Evolutionary conservation across 2,329 filamentous ascomycete species (phyloP).

Genomic region (Penicillium sp.): DNA sequence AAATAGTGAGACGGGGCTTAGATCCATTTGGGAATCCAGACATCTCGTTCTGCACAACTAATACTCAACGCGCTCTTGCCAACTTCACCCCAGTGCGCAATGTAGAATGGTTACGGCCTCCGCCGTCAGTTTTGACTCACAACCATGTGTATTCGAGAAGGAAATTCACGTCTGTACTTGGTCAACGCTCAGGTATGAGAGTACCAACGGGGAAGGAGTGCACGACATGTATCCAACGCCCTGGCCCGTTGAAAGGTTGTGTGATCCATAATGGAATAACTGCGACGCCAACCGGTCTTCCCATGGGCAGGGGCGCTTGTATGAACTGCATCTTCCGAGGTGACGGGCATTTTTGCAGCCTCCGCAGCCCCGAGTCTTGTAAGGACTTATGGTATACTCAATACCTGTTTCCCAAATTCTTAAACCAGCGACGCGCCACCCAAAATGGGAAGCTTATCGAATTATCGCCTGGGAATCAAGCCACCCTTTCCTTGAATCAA

Average conservation of each 20-base stretch:
- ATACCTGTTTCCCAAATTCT: background rate
- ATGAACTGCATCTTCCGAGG: background rate
- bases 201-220: background rate
- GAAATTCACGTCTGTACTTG: background rate
- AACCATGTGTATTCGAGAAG: background rate
- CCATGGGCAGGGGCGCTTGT: background rate
- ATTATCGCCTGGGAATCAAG: background rate
- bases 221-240: fast-evolving
- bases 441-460: background rate
- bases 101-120: background rate
- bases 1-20: too few species aligned
- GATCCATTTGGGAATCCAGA: background rate
- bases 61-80: background rate
- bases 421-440: too few species aligned
- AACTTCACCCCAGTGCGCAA: background rate
- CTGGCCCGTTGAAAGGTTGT: background rate
- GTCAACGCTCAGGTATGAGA: background rate
- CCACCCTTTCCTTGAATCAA: too few species aligned
- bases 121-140: background rate
- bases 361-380: background rate
- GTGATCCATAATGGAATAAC: background rate
- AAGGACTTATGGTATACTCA: background rate
- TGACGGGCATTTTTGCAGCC: background rate
- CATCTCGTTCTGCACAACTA: background rate
- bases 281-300: background rate